These are phyloP conservation scores for Fusarium scirpi DNA, from an alignment of 2,329 filamentous ascomycete genomes.

Conservation along the genomic window DNA sequence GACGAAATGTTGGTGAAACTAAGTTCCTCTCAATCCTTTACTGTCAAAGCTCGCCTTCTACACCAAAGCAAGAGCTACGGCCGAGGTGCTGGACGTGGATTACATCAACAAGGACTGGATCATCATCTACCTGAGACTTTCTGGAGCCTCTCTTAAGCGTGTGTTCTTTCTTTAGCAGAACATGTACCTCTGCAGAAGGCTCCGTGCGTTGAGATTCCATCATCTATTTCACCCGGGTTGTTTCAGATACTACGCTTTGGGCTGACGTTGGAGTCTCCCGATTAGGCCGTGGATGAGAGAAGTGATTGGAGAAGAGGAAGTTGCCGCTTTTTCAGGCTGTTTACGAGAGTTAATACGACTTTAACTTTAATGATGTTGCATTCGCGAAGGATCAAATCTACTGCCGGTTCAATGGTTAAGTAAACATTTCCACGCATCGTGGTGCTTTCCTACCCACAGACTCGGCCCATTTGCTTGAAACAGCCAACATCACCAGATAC, in stretches of 20 bases:
- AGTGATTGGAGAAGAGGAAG: not conserved
- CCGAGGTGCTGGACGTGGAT: not conserved
- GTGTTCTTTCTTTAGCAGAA: constrained; percentile 1
- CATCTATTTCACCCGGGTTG: constrained; percentile 17
- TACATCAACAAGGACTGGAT: constrained; percentile 1
- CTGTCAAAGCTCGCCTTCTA: not conserved
- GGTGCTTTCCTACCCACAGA: not conserved
- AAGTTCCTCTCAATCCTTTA: not conserved
- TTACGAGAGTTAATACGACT: not conserved
- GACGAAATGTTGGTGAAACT: not conserved
- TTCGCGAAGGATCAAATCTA: not conserved
- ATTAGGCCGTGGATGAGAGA: not conserved
- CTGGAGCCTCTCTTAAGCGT: not conserved
- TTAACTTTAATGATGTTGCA: constrained; percentile 1
- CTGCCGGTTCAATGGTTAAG: not conserved
- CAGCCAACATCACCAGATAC: constrained; percentile 1
- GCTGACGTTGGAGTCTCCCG: constrained; percentile 4
- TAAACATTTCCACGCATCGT: not conserved
- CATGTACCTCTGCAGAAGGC: not conserved
- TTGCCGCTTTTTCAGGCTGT: not conserved
- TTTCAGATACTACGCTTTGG: constrained; percentile 16
- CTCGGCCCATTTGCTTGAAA: constrained; percentile 12
- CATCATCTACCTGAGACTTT: constrained; percentile 19
- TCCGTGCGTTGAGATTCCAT: constrained; percentile 9
- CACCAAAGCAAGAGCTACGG: not conserved